Evolutionary conservation across 2,329 filamentous ascomycete species (phyloP).

Genomic region (Cryphonectria naterciae): DNA sequence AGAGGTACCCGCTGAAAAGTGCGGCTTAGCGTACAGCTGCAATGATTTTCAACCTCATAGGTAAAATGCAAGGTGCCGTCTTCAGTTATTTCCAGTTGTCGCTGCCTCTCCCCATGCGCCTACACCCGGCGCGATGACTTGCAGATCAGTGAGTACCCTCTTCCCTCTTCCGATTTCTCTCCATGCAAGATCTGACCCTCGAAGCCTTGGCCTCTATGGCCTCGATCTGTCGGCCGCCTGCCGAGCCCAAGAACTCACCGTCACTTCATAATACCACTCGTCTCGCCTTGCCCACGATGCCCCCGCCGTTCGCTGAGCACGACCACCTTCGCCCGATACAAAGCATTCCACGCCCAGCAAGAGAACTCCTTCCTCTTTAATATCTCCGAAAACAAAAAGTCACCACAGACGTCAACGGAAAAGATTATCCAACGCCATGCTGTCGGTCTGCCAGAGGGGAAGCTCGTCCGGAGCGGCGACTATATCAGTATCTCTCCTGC

Average conservation of each 20-base stretch:
- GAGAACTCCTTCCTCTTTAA: not conserved
- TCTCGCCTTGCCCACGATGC: not conserved
- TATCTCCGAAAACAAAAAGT: not conserved
- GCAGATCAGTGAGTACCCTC: not conserved
- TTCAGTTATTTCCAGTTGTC: not conserved
- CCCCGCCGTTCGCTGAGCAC: not conserved
- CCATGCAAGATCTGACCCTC: not conserved
- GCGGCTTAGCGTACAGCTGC: too few relatives aligned
- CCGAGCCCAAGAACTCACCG: not conserved
- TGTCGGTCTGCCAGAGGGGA: not conserved
- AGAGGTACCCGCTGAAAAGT: too few relatives aligned
- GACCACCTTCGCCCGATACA: not conserved
- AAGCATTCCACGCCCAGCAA: not conserved
- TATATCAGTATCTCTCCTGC: conserved; percentile 78
- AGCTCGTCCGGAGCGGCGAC: conserved; percentile 71
- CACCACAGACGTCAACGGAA: not conserved
- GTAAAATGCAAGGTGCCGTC: not conserved
- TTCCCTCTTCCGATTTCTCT: too few relatives aligned
- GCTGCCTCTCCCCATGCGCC: not conserved
- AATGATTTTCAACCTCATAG: not conserved
- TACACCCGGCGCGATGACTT: not conserved
- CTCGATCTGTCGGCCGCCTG: not conserved
- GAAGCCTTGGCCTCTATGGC: not conserved
- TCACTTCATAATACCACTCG: not conserved
- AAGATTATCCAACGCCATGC: not conserved